Base-by-base conservation (phyloP, 768 basidiomycete genomes). In the Amanita fuliginea region DNA sequence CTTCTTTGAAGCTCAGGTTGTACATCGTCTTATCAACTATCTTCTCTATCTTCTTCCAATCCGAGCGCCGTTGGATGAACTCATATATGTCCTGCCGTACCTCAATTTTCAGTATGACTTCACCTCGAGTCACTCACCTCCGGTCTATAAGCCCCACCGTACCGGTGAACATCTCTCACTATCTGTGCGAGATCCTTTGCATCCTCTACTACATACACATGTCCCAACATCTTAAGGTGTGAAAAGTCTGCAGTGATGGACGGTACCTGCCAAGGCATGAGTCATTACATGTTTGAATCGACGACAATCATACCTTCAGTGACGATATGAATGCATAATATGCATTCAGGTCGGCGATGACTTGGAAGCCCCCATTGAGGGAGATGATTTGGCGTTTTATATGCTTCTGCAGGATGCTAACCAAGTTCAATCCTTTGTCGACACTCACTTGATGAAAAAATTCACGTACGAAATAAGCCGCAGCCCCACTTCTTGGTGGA, bases 41-140 rank as follows among this genome's bases (percentile, higher is more conserved):
- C 66, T 91, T 95, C 64, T 98, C 94, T 52, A 98, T 98, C 70
- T 89, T 94, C 69, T 96, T 95, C 95, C 95, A 98, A 63, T 99
- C 95, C 6, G 89, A 86, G 30, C 94, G 76, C 18, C 94, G 73
- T 61, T 93, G 90, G 58, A 97, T 88, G 58, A 97, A 95, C 64
- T 98, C 95, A 62, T 97, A 97, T 45, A 97, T 75, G 60, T 97
- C 95, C 80, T 84, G 51, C 9, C 42, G 36, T 8, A 46, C 7
- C 18, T 53, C 18, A 51, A 32, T 19, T 16, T 13, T 36, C 42
- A 35, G 11, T 11, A 3, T 9, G 28, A 7, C 22, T 6, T 50
- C 8, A 10, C 9, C 5, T 14, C 32, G 32, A 9, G 28, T 41
- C 11, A 53, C 68, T 52, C 49, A 91, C 93, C 78, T 99, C 95